Evolutionary conservation across 2,329 filamentous ascomycete genomes (phyloP).

Genomic region (Colletotrichum australisinense): DNA sequence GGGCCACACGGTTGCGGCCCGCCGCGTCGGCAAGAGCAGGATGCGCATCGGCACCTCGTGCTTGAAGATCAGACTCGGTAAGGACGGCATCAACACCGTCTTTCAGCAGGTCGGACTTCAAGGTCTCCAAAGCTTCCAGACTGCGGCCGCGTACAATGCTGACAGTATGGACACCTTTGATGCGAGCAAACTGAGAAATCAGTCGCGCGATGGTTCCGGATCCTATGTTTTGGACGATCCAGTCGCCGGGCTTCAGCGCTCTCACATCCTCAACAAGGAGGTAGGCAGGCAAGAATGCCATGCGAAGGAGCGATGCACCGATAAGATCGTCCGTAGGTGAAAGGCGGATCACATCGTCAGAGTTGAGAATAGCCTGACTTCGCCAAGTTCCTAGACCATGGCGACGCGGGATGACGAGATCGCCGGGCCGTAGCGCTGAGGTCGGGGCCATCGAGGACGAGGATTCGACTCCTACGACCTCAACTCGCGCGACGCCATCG

Average conservation of each 20-base stretch:
- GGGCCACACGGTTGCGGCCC: conserved; percentile 16
- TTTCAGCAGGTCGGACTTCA: background rate
- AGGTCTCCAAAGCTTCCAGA: background rate
- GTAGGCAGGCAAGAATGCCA: conserved; percentile 38
- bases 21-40: background rate
- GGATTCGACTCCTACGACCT: conserved; percentile 6
- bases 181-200: conserved; percentile 38
- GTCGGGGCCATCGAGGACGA: background rate
- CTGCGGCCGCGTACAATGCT: conserved; percentile 38
- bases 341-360: conserved; percentile 1
- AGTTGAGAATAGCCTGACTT: conserved; percentile 33
- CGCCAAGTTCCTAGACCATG: conserved; percentile 40
- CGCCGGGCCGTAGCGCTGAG: conserved; percentile 17
- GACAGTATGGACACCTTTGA: conserved; percentile 29
- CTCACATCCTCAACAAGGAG: conserved; percentile 37
- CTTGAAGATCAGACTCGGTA: conserved; percentile 31
- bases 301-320: conserved; percentile 36
- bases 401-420: conserved; percentile 30
- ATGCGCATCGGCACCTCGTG: background rate
- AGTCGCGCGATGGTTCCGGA: conserved; percentile 37
- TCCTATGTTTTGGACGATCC: conserved; percentile 40
- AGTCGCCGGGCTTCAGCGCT: conserved; percentile 37
- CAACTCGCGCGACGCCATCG: conserved; percentile 37
- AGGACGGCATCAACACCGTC: conserved; percentile 31
- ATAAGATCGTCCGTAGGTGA: conserved; percentile 20